Conservation (phyloP, 202 grass and related monocot species). For the Setaria viridis region DNA sequence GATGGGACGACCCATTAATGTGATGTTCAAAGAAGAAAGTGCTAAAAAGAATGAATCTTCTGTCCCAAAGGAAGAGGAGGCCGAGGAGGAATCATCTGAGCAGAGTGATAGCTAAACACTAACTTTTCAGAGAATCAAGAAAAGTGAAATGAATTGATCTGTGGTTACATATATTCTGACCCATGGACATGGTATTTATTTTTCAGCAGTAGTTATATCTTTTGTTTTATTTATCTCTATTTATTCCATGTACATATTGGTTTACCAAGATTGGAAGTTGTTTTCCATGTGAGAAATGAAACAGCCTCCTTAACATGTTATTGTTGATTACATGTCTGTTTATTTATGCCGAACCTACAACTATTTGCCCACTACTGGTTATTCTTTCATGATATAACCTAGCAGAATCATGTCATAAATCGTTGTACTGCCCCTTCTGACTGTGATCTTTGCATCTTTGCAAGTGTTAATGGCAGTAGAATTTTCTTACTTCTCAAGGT, state of each 20-base stretch:
- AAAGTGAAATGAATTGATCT: slow-evolving; percentile 35
- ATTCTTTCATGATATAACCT: neutral
- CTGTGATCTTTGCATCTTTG: neutral
- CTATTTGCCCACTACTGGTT: neutral
- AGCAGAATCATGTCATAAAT: neutral
- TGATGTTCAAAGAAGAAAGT: slow-evolving; percentile 56
- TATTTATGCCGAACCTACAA: neutral
- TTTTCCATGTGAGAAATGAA: slow-evolving; percentile 17
- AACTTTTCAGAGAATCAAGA: slow-evolving; percentile 20
- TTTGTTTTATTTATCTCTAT: neutral
- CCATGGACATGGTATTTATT: neutral
- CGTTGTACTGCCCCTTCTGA: neutral
- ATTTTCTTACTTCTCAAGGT: slow-evolving; percentile 19
- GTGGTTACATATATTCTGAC: slow-evolving; percentile 12
- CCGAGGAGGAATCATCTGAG: slow-evolving; percentile 35
- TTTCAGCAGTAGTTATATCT: slow-evolving; percentile 22
- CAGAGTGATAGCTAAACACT: slow-evolving; percentile 44
- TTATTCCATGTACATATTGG: slow-evolving; percentile 25
- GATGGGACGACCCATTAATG: slow-evolving; percentile 61
- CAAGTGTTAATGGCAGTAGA: neutral
- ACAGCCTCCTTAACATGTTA: neutral
- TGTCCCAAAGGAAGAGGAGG: slow-evolving; percentile 35
- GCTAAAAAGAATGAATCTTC: slow-evolving; percentile 41
- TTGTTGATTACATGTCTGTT: neutral
- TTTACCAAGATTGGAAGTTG: neutral